A percentile compares a stretch with the other conserved stretches of the same genome.
These are phyloP conservation scores for Citropsis articulata DNA, from an alignment of 345 rosid genomes.

Conservation along the genomic window DNA sequence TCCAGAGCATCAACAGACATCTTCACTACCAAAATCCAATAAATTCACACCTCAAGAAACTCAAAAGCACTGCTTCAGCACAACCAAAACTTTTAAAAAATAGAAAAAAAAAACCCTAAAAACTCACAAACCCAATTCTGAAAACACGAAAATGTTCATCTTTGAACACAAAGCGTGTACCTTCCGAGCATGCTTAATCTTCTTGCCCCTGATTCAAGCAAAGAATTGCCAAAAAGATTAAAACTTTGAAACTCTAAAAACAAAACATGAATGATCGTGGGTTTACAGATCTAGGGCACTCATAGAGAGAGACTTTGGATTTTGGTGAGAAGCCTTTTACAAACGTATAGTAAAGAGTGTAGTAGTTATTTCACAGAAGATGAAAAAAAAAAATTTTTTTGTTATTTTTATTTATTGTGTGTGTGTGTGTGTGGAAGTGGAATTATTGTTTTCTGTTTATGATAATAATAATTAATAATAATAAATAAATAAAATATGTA, in stretches of 20 bases:
- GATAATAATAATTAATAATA: too few relatives aligned
- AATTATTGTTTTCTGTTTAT: neutral
- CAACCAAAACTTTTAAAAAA: neutral
- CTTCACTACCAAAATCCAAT: neutral
- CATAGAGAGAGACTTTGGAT: constrained; percentile 14
- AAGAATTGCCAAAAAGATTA: constrained; percentile 9
- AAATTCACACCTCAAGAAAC: neutral
- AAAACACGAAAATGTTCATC: constrained; percentile 12
- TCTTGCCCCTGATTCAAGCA: constrained; percentile 1
- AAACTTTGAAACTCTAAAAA: constrained; percentile 7
- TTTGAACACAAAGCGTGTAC: constrained; percentile 26
- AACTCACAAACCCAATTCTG: constrained; percentile 14
- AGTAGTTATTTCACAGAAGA: constrained; percentile 18
- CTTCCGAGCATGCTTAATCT: constrained; percentile 16
- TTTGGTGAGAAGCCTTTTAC: constrained; percentile 10
- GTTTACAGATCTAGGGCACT: constrained; percentile 43
- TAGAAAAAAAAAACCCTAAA: neutral
- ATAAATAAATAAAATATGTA: neutral
- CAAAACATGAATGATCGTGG: constrained; percentile 34
- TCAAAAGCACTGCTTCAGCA: neutral
- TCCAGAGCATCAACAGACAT: neutral
- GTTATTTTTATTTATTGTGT: neutral
- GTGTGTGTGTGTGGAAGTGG: neutral
- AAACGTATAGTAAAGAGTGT: constrained; percentile 9
- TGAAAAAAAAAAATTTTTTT: constrained; percentile 3